Evolutionary conservation across 2,329 filamentous ascomycete species (phyloP).

Genomic region (Zalaria obscura): DNA sequence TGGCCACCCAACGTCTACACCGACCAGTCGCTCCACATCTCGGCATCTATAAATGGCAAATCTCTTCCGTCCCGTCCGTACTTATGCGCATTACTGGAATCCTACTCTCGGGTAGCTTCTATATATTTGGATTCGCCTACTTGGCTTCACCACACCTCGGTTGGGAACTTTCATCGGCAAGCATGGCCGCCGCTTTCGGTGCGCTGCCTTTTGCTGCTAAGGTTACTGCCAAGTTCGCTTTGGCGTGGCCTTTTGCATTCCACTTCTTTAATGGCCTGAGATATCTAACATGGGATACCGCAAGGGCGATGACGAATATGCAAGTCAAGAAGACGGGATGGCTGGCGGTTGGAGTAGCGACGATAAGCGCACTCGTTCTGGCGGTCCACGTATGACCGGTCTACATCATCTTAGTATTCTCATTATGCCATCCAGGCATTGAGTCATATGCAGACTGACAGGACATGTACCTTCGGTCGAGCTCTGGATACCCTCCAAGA

Average conservation of each 20-base stretch:
- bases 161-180: constrained; percentile 52
- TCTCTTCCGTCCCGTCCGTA: constrained; percentile 67
- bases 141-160: constrained; percentile 64
- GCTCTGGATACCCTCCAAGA: too few relatives aligned
- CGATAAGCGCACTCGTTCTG: not conserved
- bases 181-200: constrained; percentile 49
- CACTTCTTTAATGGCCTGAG: constrained; percentile 56
- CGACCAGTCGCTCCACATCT: constrained; percentile 81
- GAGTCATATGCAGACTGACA: too few relatives aligned
- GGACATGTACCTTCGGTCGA: too few relatives aligned
- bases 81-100: constrained; percentile 77
- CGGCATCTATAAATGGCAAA: constrained; percentile 68
- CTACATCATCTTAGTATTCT: too few relatives aligned
- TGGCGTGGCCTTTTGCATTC: constrained; percentile 54
- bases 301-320: constrained; percentile 46
- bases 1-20: constrained; percentile 64
- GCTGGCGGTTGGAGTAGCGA: constrained; percentile 38
- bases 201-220: constrained; percentile 46
- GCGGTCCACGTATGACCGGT: too few relatives aligned
- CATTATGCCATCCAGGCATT: too few relatives aligned
- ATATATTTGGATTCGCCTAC: constrained; percentile 70
- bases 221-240: constrained; percentile 40
- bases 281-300: constrained; percentile 58
- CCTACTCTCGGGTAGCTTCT: constrained; percentile 57
- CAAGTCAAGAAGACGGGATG: constrained; percentile 52